Percentiles rank a stretch among this genome's conserved stretches.
phyloP scores from a whole-genome alignment of 176 grass and related monocot genomes.

The Miscanthus lutarioriparius region DNA sequence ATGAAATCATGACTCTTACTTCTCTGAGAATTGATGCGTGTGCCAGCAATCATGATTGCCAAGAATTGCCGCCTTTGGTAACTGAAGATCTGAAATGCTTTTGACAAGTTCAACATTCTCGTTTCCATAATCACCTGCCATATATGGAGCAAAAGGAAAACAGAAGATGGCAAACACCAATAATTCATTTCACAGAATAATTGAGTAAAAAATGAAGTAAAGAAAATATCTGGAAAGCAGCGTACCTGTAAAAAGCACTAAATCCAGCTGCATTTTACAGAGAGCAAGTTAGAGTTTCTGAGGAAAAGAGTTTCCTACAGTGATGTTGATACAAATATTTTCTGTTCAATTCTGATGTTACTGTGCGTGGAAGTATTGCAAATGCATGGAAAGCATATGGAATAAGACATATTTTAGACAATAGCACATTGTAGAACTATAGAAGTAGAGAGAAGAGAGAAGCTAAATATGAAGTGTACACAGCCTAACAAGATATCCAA shows the following conservation, averaged over 20 bases:
- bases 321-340: conserved; percentile 13
- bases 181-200: conserved; percentile 12
- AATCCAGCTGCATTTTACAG: conserved; percentile 77
- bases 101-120: conserved; percentile 93
- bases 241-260: conserved; percentile 90
- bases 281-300: conserved; percentile 42
- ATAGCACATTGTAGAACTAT: neutral
- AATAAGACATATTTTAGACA: neutral
- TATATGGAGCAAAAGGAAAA: neutral
- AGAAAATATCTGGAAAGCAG: conserved; percentile 1
- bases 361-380: neutral
- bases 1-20: conserved; percentile 54
- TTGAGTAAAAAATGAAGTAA: neutral
- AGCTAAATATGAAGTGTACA: conserved; percentile 12
- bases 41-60: conserved; percentile 95
- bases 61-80: conserved; percentile 90
- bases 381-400: conserved; percentile 11
- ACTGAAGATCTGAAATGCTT: conserved; percentile 84
- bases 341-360: neutral
- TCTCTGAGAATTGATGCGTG: conserved; percentile 80
- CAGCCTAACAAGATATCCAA: neutral
- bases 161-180: conserved; percentile 12
- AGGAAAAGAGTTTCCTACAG: conserved; percentile 13
- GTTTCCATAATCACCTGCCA: conserved; percentile 89
- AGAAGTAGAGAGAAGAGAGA: conserved; percentile 7